Conservation (phyloP, 2,329 filamentous ascomycete species). For the Talaromyces sp. region DNA sequence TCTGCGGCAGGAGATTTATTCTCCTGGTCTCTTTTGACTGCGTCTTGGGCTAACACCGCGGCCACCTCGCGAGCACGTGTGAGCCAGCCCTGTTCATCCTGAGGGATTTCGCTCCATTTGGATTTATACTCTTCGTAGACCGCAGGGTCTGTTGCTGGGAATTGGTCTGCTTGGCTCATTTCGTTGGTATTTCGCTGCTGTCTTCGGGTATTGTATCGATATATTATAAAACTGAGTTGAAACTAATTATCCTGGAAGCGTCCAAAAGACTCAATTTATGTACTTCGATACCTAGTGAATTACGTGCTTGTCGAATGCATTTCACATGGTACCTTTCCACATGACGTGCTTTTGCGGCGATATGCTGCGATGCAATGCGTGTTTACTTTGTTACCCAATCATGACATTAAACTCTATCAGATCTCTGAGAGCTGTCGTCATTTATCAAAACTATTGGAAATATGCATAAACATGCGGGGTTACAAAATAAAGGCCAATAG, state of each 20-base stretch:
- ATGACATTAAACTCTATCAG: background rate
- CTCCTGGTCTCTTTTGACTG: conserved; percentile 44
- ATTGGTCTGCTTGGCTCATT: background rate
- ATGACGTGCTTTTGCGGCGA: background rate
- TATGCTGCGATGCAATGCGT: background rate
- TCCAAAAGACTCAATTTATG: background rate
- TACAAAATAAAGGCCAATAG: background rate
- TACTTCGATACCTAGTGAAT: background rate
- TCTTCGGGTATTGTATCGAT: background rate
- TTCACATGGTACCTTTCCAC: background rate
- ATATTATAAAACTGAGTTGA: background rate
- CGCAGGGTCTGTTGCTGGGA: conserved; percentile 32
- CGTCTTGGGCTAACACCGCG: conserved; percentile 48
- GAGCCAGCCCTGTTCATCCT: conserved; percentile 43
- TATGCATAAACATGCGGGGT: background rate
- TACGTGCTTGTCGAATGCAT: background rate
- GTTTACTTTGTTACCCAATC: background rate
- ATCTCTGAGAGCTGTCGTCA: background rate
- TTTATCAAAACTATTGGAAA: background rate
- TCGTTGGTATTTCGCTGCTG: background rate
- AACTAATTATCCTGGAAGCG: background rate
- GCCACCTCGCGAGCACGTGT: conserved; percentile 47
- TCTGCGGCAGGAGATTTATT: conserved; percentile 52
- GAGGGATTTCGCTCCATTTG: conserved; percentile 36
- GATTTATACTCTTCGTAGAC: conserved; percentile 39